Evolutionary conservation across 768 basidiomycete species (phyloP).

Genomic region (Auricularia sp.): DNA sequence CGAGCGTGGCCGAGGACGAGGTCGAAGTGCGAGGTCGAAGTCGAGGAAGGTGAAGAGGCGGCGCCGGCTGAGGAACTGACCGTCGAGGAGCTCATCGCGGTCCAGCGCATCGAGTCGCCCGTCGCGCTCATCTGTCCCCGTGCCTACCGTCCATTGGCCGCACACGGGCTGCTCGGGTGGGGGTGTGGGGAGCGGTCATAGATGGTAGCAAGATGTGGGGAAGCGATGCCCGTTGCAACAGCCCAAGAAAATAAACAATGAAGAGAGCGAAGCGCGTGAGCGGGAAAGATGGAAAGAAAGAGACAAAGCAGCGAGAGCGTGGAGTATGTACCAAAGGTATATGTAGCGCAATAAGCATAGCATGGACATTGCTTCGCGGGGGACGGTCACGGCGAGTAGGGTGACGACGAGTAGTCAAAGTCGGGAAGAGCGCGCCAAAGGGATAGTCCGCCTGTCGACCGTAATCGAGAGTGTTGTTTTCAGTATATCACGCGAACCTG

Average conservation of each 20-base stretch:
- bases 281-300: too few relatives aligned
- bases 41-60: not conserved
- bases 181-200: too few relatives aligned
- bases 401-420: slow-evolving; percentile 53
- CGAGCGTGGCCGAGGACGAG: not conserved
- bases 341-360: too few relatives aligned
- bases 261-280: too few relatives aligned
- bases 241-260: too few relatives aligned
- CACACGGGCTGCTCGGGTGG: not conserved
- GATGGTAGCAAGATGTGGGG: too few relatives aligned
- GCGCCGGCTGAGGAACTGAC: not conserved
- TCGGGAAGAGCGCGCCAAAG: slow-evolving; percentile 65
- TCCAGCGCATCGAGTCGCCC: too few relatives aligned
- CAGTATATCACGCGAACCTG: not conserved
- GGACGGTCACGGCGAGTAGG: not conserved
- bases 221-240: too few relatives aligned
- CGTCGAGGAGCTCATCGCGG: not conserved
- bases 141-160: not conserved
- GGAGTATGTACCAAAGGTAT: too few relatives aligned
- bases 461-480: slow-evolving; percentile 27
- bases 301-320: too few relatives aligned
- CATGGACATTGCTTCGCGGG: slow-evolving; percentile 6
- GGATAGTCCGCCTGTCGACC: slow-evolving; percentile 48
- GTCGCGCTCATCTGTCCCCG: too few relatives aligned
- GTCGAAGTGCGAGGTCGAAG: not conserved